These are phyloP conservation scores for Ceratocystis albifundus DNA, from an alignment of 2,329 filamentous ascomycete species.

Conservation along the genomic window DNA sequence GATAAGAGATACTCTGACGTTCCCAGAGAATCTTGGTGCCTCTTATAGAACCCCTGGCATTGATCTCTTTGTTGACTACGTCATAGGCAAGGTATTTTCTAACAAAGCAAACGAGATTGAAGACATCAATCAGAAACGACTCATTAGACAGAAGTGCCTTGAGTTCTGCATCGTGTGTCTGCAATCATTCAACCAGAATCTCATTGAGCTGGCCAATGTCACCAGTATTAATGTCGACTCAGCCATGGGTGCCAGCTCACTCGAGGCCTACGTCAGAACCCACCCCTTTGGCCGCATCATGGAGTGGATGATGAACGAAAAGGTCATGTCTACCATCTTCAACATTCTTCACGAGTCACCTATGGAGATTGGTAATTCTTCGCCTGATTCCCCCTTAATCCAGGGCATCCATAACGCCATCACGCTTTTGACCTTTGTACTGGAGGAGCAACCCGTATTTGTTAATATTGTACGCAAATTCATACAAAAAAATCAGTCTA, in stretches of 20 bases:
- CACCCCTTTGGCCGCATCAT: slow-evolving; percentile 92
- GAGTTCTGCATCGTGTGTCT: slow-evolving; percentile 73
- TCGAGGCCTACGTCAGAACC: slow-evolving; percentile 69
- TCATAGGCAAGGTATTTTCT: slow-evolving; percentile 66
- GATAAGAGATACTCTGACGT: slow-evolving; percentile 66
- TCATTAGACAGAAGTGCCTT: slow-evolving; percentile 69
- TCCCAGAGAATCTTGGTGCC: slow-evolving; percentile 73
- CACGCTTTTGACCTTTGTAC: slow-evolving; percentile 67
- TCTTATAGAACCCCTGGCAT: slow-evolving; percentile 69
- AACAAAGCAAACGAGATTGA: slow-evolving; percentile 52
- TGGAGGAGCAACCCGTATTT: slow-evolving; percentile 85
- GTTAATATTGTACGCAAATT: slow-evolving; percentile 62
- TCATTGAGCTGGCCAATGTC: slow-evolving; percentile 73
- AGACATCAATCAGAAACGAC: slow-evolving; percentile 56
- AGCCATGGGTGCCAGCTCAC: slow-evolving; percentile 59
- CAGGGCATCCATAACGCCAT: slow-evolving; percentile 68
- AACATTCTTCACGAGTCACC: slow-evolving; percentile 65
- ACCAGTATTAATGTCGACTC: slow-evolving; percentile 64
- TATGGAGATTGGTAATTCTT: slow-evolving; percentile 57
- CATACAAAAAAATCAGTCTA: slow-evolving; percentile 35
- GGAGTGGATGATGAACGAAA: slow-evolving; percentile 97
- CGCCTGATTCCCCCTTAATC: slow-evolving; percentile 69
- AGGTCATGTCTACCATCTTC: slow-evolving; percentile 69
- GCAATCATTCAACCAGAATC: slow-evolving; percentile 82
- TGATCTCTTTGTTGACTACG: slow-evolving; percentile 85